phyloP scores from a whole-genome alignment of 257 asterid species.

The Scutellaria galericulata region DNA sequence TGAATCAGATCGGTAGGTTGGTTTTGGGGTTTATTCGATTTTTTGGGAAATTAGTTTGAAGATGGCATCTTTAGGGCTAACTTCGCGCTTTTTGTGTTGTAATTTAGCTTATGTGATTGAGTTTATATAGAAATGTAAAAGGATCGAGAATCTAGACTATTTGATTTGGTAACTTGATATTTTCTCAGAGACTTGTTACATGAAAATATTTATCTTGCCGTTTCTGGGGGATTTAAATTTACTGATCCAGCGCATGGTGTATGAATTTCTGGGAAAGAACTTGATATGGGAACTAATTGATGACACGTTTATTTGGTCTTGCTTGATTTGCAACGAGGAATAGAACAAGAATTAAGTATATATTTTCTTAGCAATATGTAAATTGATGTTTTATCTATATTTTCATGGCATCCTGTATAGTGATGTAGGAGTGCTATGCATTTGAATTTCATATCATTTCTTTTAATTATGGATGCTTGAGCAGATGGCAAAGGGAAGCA shows the following conservation, averaged over 20 bases:
- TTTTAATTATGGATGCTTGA: slow-evolving; percentile 33
- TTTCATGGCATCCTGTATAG: neutral
- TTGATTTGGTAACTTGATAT: slow-evolving; percentile 21
- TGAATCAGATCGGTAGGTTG: slow-evolving; percentile 42
- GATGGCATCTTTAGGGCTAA: slow-evolving; percentile 13
- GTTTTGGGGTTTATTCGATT: neutral
- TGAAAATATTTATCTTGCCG: slow-evolving; percentile 27
- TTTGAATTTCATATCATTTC: slow-evolving; percentile 32
- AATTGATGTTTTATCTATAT: neutral
- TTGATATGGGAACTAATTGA: slow-evolving; percentile 14
- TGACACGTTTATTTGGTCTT: slow-evolving; percentile 18
- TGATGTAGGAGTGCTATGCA: slow-evolving; percentile 13
- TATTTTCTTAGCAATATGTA: no score
- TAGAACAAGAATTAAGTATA: slow-evolving; percentile 6
- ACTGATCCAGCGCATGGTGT: slow-evolving; percentile 16
- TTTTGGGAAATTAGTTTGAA: neutral
- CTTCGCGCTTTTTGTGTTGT: slow-evolving; percentile 23
- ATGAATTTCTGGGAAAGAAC: slow-evolving; percentile 17
- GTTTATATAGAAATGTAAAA: slow-evolving; percentile 22
- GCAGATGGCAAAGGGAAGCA: slow-evolving; percentile 71
- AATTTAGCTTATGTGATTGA: slow-evolving; percentile 25
- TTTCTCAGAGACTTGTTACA: slow-evolving; percentile 16
- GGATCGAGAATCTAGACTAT: slow-evolving; percentile 26
- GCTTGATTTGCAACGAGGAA: slow-evolving; percentile 20
- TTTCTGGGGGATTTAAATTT: slow-evolving; percentile 19